These are phyloP conservation scores for Eurotiales sp. DNA, from an alignment of 2,329 filamentous ascomycete genomes.

Conservation along the genomic window DNA sequence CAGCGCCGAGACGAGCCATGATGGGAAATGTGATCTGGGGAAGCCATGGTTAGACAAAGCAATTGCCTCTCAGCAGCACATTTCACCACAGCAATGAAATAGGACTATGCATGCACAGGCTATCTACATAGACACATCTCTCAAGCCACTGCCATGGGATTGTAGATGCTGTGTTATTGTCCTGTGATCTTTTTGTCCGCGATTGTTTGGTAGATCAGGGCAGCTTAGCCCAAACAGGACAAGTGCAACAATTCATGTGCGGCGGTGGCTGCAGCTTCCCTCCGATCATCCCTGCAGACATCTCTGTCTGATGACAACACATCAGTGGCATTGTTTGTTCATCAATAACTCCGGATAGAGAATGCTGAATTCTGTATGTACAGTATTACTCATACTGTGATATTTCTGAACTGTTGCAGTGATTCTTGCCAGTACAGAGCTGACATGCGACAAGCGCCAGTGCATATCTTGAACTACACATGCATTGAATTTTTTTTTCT, in stretches of 20 bases:
- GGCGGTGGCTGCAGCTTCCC: background rate
- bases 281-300: background rate
- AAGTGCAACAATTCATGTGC: background rate
- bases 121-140: background rate
- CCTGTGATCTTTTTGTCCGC: too few species aligned
- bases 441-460: too few species aligned
- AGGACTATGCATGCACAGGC: background rate
- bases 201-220: constrained; percentile 2
- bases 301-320: background rate
- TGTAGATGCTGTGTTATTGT: too few species aligned
- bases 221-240: background rate
- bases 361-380: too few species aligned
- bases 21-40: constrained; percentile 26
- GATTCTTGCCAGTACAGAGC: too few species aligned
- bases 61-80: background rate
- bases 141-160: too few species aligned
- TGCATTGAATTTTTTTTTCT: too few species aligned
- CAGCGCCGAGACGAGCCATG: constrained; percentile 29
- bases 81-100: background rate
- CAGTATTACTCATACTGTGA: too few species aligned
- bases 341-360: too few species aligned
- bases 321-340: background rate
- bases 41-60: constrained; percentile 29
- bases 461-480: too few species aligned
- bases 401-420: too few species aligned